Base-by-base conservation (phyloP, 1,139 yeast genomes). In the Nadsonia commutata region DNA sequence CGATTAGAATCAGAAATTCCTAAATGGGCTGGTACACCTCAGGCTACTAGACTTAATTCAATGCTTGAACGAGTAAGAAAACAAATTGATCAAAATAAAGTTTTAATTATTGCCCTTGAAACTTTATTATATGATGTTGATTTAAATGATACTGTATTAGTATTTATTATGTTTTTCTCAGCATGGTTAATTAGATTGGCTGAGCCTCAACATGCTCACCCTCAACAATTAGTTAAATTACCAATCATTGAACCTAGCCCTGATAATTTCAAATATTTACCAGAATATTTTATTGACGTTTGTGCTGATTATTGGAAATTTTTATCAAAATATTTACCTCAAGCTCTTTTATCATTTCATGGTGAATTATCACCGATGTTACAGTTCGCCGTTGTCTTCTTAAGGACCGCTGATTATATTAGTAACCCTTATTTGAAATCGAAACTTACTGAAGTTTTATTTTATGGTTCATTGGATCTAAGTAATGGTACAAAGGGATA, bases 371-470 rank as follows among this genome's bases (percentile, higher is more conserved):
- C 46, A 18, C 53, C 54, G 31, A 74, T 83, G 52, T 74, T 84
- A 40, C 88, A 83, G 51, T 79, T 85, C 56, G 68, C 81, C 2
- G 76, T 85, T 17, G 72, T 78, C 2, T 70, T 88, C 45, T 64
- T 90, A 54, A 75, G 95, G 58, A 83, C 94, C 58, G 90, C 96
- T 1, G 88, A 80, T 55, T 66, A 83, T 43, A 69, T 90, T 44
- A 85, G 94, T 47, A 93, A 90, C 57, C 98, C 98, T 0, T 96
- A 90, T 64, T 70, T 90, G 66, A 90, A 90, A 55, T 79, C 94
- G 13, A 76, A 80, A 54, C 65, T 90, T 45, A 81, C 85, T 20
- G 95, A 90, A 58, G 70, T 85, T 31, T 65, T 93, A 46, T 86
- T 80, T 54, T 68, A 72, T 51, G 97, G 97, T 0, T 68, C 88